These are phyloP conservation scores for Boletus insuetus DNA, from an alignment of 768 basidiomycete genomes.

Conservation along the genomic window DNA sequence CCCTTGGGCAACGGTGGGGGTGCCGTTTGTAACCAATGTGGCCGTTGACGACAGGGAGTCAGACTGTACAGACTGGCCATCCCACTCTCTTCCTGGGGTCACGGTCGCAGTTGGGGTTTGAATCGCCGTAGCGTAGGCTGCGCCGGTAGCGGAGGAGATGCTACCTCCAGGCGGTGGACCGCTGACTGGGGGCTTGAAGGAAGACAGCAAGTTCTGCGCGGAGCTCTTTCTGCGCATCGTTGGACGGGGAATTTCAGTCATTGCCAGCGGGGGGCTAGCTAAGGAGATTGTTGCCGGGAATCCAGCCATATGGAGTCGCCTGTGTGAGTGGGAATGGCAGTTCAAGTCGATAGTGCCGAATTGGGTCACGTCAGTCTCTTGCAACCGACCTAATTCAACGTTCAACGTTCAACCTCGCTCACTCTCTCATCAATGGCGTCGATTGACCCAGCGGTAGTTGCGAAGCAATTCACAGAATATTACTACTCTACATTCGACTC, in stretches of 20 bases:
- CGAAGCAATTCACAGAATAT: constrained; percentile 74
- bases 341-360: constrained; percentile 9
- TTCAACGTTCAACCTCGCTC: not conserved
- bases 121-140: constrained; percentile 36
- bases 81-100: constrained; percentile 59
- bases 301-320: constrained; percentile 11
- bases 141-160: constrained; percentile 35
- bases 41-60: constrained; percentile 42
- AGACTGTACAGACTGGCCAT: constrained; percentile 63
- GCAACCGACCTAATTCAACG: not conserved
- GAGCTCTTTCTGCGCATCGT: constrained; percentile 82
- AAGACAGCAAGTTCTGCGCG: constrained; percentile 76
- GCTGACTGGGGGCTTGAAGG: constrained; percentile 50
- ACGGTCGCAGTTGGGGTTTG: constrained; percentile 39
- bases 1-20: constrained; percentile 44
- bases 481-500: constrained; percentile 82
- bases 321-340: not conserved
- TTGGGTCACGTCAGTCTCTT: constrained; percentile 11
- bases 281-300: constrained; percentile 18
- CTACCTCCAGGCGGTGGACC: constrained; percentile 30
- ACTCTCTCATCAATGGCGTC: constrained; percentile 36
- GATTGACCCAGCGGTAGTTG: constrained; percentile 73
- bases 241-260: constrained; percentile 42
- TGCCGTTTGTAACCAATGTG: constrained; percentile 35
- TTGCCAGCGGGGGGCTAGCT: not conserved